A percentile compares a stretch with the other conserved stretches of the same genome.
These are phyloP conservation scores for Amyloporia xantha DNA, from an alignment of 768 basidiomycete genomes.

Conservation along the genomic window DNA sequence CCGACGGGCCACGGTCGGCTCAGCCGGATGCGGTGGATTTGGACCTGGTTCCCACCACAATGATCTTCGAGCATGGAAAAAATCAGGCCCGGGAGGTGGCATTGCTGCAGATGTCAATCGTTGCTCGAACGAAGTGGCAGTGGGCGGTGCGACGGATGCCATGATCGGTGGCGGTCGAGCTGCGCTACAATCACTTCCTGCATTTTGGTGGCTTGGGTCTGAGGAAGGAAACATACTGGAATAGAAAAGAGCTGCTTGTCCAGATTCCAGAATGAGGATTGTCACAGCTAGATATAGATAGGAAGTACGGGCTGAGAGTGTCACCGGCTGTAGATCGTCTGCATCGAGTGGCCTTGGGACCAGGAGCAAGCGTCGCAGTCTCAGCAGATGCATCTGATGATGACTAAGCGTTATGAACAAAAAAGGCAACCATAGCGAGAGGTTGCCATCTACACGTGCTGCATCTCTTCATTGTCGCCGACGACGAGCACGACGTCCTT, in stretches of 20 bases:
- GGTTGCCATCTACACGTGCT: conserved; percentile 12
- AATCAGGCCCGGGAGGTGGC: conserved; percentile 56
- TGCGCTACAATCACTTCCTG: too few species aligned
- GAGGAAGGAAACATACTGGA: too few species aligned
- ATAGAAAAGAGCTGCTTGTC: too few species aligned
- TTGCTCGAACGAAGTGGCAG: conserved; percentile 30
- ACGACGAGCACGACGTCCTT: conserved; percentile 10
- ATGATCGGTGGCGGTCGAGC: too few species aligned
- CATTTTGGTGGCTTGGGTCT: too few species aligned
- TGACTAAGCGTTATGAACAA: too few species aligned
- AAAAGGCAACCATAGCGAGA: conserved; percentile 4
- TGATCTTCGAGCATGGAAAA: conserved; percentile 55
- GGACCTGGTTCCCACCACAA: conserved; percentile 47
- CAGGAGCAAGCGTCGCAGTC: too few species aligned
- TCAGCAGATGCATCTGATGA: too few species aligned
- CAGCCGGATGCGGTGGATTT: conserved; percentile 14
- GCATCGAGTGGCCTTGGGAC: background rate
- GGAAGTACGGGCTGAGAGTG: background rate
- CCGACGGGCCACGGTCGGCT: conserved; percentile 33
- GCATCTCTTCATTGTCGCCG: conserved; percentile 10
- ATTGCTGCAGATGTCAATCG: conserved; percentile 34
- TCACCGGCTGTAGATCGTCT: background rate
- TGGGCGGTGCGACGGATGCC: conserved; percentile 10
- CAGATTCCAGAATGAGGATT: too few species aligned
- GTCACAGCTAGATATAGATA: background rate